Conservation (phyloP, 169 alveolate species). For the Babesia ovata region DNA sequence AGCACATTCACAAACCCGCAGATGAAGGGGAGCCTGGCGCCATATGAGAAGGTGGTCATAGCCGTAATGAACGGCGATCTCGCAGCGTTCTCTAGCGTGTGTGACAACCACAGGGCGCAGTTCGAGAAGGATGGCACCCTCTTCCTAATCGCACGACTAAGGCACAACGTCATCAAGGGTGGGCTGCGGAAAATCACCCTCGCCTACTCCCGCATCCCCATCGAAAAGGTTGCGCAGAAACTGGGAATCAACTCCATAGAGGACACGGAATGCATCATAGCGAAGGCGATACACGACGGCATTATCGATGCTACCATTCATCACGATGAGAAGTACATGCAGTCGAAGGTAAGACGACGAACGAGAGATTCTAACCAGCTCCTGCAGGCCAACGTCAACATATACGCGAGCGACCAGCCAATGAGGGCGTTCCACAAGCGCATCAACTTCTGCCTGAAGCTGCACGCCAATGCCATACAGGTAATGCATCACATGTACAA, state of each 20-base stretch:
- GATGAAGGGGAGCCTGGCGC: slow-evolving; percentile 83
- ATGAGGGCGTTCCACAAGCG: slow-evolving; percentile 89
- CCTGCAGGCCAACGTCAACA: slow-evolving; percentile 77
- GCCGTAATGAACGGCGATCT: slow-evolving; percentile 93
- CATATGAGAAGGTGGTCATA: slow-evolving; percentile 88
- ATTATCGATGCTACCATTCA: slow-evolving; percentile 92
- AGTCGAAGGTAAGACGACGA: slow-evolving; percentile 73
- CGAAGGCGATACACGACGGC: slow-evolving; percentile 95
- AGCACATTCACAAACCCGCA: slow-evolving; percentile 85
- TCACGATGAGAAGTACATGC: slow-evolving; percentile 84
- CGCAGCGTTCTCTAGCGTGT: slow-evolving; percentile 82
- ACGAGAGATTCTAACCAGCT: neutral
- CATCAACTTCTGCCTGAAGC: slow-evolving; percentile 89
- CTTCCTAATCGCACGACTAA: slow-evolving; percentile 87
- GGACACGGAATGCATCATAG: slow-evolving; percentile 90
- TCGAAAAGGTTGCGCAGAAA: slow-evolving; percentile 87
- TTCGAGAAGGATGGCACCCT: slow-evolving; percentile 89
- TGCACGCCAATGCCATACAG: slow-evolving; percentile 90
- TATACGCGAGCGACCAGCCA: slow-evolving; percentile 88
- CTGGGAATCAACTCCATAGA: slow-evolving; percentile 88
- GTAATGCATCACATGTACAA: slow-evolving; percentile 30
- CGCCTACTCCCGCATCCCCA: slow-evolving; percentile 89
- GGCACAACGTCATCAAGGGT: slow-evolving; percentile 94
- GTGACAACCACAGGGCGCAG: slow-evolving; percentile 73
- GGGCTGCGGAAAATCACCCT: slow-evolving; percentile 90